Evolutionary conservation across 495 filamentous ascomycete species (phyloP).

Genomic region (Aspergillus homomorphus): DNA sequence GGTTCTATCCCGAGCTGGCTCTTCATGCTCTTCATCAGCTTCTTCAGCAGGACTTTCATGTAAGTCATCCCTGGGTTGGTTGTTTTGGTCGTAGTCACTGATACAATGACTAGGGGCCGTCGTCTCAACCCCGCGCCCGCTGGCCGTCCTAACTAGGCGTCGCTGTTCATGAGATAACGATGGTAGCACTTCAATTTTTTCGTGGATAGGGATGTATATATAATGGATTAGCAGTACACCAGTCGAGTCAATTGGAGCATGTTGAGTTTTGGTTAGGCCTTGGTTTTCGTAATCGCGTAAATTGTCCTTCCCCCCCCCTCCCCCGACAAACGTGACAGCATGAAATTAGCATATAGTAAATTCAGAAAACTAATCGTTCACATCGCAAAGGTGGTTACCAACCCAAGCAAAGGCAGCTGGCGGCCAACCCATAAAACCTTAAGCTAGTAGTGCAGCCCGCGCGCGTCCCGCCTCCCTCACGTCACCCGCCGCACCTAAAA

Average conservation of each 20-base stretch:
- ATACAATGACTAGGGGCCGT: conserved; percentile 34
- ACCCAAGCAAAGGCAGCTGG: too few species aligned
- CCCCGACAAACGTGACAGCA: too few species aligned
- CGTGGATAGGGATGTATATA: conserved; percentile 30
- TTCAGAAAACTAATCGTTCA: too few species aligned
- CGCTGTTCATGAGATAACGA: conserved; percentile 15
- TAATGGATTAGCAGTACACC: conserved; percentile 23
- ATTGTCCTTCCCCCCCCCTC: too few species aligned
- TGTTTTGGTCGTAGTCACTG: conserved; percentile 13
- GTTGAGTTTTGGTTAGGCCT: conserved; percentile 14
- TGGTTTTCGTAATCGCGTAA: conserved; percentile 1
- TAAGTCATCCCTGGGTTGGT: conserved; percentile 48
- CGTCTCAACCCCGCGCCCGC: conserved; percentile 28
- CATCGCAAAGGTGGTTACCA: too few species aligned
- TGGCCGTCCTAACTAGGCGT: conserved; percentile 24
- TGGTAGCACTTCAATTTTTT: conserved; percentile 16
- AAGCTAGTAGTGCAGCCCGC: not conserved
- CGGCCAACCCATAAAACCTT: too few species aligned
- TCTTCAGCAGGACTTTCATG: conserved; percentile 83
- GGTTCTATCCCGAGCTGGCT: conserved; percentile 62
- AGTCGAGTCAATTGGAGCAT: conserved; percentile 18
- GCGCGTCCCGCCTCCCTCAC: not conserved
- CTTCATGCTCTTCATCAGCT: conserved; percentile 77
- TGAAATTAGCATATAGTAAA: too few species aligned
- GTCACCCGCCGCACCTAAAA: conserved; percentile 2